phyloP scores from a whole-genome alignment of 495 filamentous ascomycete species.

The Neurospora hispaniola region DNA sequence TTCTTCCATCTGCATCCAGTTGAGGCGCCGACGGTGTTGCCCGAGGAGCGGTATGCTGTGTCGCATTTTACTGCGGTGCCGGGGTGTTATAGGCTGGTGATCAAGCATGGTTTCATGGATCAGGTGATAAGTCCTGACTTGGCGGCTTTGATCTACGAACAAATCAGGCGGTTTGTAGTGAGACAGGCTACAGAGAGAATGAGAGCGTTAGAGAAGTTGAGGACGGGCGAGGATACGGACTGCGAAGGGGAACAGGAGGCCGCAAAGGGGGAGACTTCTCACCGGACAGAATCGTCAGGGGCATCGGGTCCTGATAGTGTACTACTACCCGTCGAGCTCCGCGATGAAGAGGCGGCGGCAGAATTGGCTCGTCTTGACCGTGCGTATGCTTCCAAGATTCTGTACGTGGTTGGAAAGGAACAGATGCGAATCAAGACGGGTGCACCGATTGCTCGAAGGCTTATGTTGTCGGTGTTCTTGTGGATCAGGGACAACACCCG shows the following conservation, averaged over 20 bases:
- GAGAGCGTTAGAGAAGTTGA: constrained; percentile 4
- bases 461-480: constrained; percentile 47
- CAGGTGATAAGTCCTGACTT: constrained; percentile 53
- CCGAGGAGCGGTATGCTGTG: constrained; percentile 31
- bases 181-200: constrained; percentile 19
- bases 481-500: constrained; percentile 63
- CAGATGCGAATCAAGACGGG: constrained; percentile 46
- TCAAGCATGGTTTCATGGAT: constrained; percentile 63
- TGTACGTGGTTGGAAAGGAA: constrained; percentile 67
- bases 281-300: not conserved
- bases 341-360: constrained; percentile 26
- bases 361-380: constrained; percentile 42
- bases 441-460: constrained; percentile 33
- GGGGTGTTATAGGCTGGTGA: constrained; percentile 53
- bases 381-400: constrained; percentile 49
- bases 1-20: constrained; percentile 56
- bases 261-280: constrained; percentile 1
- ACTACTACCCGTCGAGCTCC: constrained; percentile 18
- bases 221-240: constrained; percentile 1
- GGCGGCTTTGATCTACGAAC: constrained; percentile 46
- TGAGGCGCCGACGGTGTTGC: constrained; percentile 36
- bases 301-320: not conserved
- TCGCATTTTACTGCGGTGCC: constrained; percentile 33
- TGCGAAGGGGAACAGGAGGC: not conserved
- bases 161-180: constrained; percentile 45